phyloP scores from a whole-genome alignment of 139 green algal species.

The Penium margaritaceum region DNA sequence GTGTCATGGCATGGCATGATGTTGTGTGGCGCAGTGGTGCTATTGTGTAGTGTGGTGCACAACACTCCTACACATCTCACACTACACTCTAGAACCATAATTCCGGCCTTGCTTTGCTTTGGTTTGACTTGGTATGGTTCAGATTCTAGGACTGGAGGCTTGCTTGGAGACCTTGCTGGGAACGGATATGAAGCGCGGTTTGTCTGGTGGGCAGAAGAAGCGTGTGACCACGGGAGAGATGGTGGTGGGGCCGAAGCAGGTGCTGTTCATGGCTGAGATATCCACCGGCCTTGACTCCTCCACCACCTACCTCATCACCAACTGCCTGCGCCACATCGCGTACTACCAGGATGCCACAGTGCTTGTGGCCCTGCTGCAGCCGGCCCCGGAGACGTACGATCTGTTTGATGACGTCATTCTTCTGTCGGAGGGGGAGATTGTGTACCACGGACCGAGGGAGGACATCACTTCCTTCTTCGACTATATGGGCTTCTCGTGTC shows the following conservation, averaged over 20 bases:
- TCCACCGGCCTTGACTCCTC: conserved; percentile 58
- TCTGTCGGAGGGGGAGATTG: conserved; percentile 20
- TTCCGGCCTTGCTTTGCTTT: no score
- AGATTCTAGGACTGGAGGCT: conserved; percentile 12
- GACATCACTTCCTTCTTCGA: conserved; percentile 59
- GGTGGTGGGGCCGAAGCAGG: conserved; percentile 48
- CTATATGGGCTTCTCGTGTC: conserved; percentile 55
- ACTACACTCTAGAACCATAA: no score
- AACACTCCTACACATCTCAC: no score
- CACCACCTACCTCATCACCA: conserved; percentile 59
- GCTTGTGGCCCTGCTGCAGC: conserved; percentile 73
- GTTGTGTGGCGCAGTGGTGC: no score
- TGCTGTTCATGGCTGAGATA: conserved; percentile 58
- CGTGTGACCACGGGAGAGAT: conserved; percentile 59
- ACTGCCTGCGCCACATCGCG: conserved; percentile 15
- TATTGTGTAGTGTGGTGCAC: no score
- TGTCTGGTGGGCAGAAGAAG: conserved; percentile 65
- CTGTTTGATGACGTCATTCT: conserved; percentile 69
- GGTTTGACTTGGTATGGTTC: no score
- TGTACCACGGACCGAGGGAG: conserved; percentile 13
- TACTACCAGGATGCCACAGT: conserved; percentile 15
- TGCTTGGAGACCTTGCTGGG: conserved; percentile 61
- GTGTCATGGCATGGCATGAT: no score
- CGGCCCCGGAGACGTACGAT: conserved; percentile 59
- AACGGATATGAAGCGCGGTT: conserved; percentile 60